Evolutionary conservation across 768 basidiomycete species (phyloP).

Genomic region (Mycena rosella): DNA sequence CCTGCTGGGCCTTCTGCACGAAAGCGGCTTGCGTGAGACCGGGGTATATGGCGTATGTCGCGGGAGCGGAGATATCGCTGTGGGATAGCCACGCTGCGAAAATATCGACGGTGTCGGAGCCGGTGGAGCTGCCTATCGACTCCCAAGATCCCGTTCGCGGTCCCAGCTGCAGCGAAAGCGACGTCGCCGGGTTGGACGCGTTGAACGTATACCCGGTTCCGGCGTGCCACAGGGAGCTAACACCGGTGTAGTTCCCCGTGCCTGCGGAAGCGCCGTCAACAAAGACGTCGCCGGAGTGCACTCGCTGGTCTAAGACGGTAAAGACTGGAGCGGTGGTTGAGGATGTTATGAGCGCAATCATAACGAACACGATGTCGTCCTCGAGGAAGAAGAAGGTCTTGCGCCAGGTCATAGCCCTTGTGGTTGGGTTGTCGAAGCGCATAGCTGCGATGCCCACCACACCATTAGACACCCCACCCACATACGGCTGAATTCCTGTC

Average conservation of each 20-base stretch:
- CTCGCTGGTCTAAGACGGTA: slow-evolving; percentile 51
- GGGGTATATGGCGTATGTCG: slow-evolving; percentile 59
- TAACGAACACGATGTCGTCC: slow-evolving; percentile 49
- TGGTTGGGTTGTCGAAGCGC: slow-evolving; percentile 52
- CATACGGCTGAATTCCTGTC: slow-evolving; percentile 46
- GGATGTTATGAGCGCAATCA: slow-evolving; percentile 43
- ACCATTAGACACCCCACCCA: slow-evolving; percentile 52
- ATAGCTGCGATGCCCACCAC: slow-evolving; percentile 50
- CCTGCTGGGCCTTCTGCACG: slow-evolving; percentile 38
- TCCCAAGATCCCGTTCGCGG: slow-evolving; percentile 49
- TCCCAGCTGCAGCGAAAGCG: slow-evolving; percentile 46
- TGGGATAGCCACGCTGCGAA: slow-evolving; percentile 59
- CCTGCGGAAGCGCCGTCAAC: slow-evolving; percentile 30
- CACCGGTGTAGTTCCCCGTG: slow-evolving; percentile 41
- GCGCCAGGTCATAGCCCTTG: slow-evolving; percentile 45
- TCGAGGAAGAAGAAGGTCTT: slow-evolving; percentile 55
- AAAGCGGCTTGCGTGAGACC: slow-evolving; percentile 49
- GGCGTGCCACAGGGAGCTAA: slow-evolving; percentile 49
- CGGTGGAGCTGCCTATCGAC: slow-evolving; percentile 47
- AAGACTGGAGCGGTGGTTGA: slow-evolving; percentile 43
- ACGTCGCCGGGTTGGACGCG: slow-evolving; percentile 33
- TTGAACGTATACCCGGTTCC: slow-evolving; percentile 54
- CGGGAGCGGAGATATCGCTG: slow-evolving; percentile 39
- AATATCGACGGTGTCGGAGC: slow-evolving; percentile 46
- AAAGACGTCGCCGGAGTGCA: slow-evolving; percentile 38